Evolutionary conservation across 2,329 filamentous ascomycete genomes (phyloP).

Genomic region (Malbranchea zuffiana): DNA sequence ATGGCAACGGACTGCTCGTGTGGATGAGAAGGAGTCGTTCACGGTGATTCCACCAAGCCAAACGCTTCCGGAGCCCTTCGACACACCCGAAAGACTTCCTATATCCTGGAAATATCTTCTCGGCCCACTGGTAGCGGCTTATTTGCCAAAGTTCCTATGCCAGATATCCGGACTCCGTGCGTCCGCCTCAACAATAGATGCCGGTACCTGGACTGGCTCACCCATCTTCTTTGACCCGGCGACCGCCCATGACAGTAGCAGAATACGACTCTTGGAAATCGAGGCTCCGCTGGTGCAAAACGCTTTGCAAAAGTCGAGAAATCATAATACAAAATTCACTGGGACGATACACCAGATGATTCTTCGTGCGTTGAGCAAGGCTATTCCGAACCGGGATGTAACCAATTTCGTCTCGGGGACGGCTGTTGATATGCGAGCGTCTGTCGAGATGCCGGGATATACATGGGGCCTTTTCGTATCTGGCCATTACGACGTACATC

Average conservation of each 20-base stretch:
- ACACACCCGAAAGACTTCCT: conserved; percentile 29
- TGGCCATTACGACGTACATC: conserved; percentile 21
- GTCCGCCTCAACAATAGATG: conserved; percentile 18
- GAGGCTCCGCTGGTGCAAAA: conserved; percentile 18
- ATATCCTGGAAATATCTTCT: conserved; percentile 39
- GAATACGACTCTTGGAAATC: conserved; percentile 21
- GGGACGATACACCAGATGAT: conserved; percentile 33
- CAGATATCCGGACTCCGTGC: conserved; percentile 25
- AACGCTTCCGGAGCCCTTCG: conserved; percentile 29
- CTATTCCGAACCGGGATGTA: conserved; percentile 17
- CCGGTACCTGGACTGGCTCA: conserved; percentile 3
- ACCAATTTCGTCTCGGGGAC: conserved; percentile 31
- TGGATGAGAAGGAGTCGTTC: conserved; percentile 1
- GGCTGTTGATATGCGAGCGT: conserved; percentile 33
- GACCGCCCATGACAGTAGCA: not conserved
- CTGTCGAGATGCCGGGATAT: conserved; percentile 22
- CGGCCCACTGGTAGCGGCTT: conserved; percentile 27
- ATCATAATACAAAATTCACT: conserved; percentile 32
- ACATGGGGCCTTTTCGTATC: conserved; percentile 31
- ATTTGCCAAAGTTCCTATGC: conserved; percentile 29
- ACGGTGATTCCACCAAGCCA: conserved; percentile 15
- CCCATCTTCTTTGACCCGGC: not conserved
- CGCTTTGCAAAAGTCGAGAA: conserved; percentile 23
- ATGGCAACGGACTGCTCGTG: conserved; percentile 1
- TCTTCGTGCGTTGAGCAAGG: conserved; percentile 28